These are phyloP conservation scores for Rhizopogon vulgaris DNA, from an alignment of 768 basidiomycete genomes.

Conservation along the genomic window DNA sequence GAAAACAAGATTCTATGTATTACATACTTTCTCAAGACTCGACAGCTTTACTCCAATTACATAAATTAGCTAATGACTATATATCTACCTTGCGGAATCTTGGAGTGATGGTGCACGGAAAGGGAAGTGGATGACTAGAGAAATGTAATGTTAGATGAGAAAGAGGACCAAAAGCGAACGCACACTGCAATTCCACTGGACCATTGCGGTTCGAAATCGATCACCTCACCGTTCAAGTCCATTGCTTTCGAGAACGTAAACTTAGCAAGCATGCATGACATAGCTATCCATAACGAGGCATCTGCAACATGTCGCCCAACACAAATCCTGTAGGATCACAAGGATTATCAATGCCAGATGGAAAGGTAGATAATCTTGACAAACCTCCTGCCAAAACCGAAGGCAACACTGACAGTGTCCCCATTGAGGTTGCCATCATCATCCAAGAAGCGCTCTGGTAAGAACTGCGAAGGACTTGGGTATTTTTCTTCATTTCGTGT, in stretches of 20 bases:
- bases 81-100: slow-evolving; percentile 2
- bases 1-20: too few relatives aligned
- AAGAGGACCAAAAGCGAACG: background rate
- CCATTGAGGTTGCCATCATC: slow-evolving; percentile 13
- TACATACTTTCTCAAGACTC: background rate
- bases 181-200: slow-evolving; percentile 13
- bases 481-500: slow-evolving; percentile 26
- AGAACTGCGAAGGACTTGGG: slow-evolving; percentile 25
- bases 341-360: background rate
- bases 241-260: slow-evolving; percentile 21
- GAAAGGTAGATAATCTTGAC: background rate
- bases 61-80: background rate
- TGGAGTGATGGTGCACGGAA: slow-evolving; percentile 8
- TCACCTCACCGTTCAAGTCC: slow-evolving; percentile 16
- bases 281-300: slow-evolving; percentile 21
- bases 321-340: slow-evolving; percentile 12
- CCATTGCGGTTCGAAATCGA: slow-evolving; percentile 14
- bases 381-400: slow-evolving; percentile 24
- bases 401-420: slow-evolving; percentile 14
- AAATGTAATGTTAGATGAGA: background rate
- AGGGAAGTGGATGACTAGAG: slow-evolving; percentile 12
- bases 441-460: slow-evolving; percentile 25
- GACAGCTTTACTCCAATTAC: background rate
- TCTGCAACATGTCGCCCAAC: slow-evolving; percentile 20
- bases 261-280: slow-evolving; percentile 21